Base-by-base conservation (phyloP, 352 stramenopile species). In the Thalassiosira mediterranea region DNA sequence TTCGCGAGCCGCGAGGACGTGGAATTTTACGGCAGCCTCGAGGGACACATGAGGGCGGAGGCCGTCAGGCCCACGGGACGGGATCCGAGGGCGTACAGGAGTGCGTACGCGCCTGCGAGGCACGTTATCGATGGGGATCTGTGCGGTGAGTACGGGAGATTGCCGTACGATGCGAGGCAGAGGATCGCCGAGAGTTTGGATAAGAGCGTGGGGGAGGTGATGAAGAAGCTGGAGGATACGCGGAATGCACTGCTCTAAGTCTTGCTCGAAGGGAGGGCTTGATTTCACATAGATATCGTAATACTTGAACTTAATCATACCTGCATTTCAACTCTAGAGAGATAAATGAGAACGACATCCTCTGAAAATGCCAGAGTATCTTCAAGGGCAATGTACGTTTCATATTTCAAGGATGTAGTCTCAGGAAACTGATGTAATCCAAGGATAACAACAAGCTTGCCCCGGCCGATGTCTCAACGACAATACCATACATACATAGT, bases 211-310 rank as follows among this genome's bases (percentile, higher is more conserved):
- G 91, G 93, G 1, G 96, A 98, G 72, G 95, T 99, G 59, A 91
- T 98, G 46, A 99, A 99, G 79, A 99, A 99, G 84, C 91, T 99
- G 17, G 97, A 99, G 83, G 96, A 99, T 73, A 97, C 98, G 74
- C 91, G 95, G 74, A 98, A 98, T 84, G 89, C 95, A 44, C 81
- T 99, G 21, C 76, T 99, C 32, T 99, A 98, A n/a, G n/a, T n/a
- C n/a, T n/a, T n/a, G n/a, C n/a, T n/a, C n/a, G n/a, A n/a, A n/a
- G n/a, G n/a, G n/a, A n/a, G n/a, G n/a, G n/a, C n/a, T n/a, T n/a
- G n/a, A n/a, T n/a, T n/a, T n/a, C n/a, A n/a, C n/a, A n/a, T n/a
- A n/a, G n/a, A n/a, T n/a, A n/a, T n/a, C n/a, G n/a, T n/a, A n/a
- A n/a, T n/a, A n/a, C n/a, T n/a, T n/a, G n/a, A n/a, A n/a, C n/a